Evolutionary conservation across 148 eudicot species (phyloP), one percentile per base, ranked within the genome.

Genomic region (Diospyros lotus): DNA sequence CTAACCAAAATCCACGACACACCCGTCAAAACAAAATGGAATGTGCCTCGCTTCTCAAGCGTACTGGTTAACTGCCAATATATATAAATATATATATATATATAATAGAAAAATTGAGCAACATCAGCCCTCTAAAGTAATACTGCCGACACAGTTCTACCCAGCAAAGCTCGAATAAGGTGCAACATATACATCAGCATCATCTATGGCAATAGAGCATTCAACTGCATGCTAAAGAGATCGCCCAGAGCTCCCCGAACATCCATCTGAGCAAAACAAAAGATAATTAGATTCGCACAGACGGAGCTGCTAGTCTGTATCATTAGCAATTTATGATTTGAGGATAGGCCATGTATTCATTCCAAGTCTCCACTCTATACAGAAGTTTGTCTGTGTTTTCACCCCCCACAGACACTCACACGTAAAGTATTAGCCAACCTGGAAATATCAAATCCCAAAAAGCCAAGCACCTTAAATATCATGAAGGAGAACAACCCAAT

Each of bases 221-320:
- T 87, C 78, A 94, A 82, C 60, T 94, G 98, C 85, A 72, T 82
- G 76, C 86, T 87, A 85, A 90, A 92, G 78, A 94, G 91, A 77
- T 92, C 93, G 10, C 96, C 91, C 48, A 94, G 84, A 11, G 98
- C 96, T 67, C 92, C 91, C 51, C 96, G 98, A 68, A 94, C 93
- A 79, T 92, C 96, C 96, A 90, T 94, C 98, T 94, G 89, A 59
- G 75, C 5, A 65, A 77, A 17, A 42, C 50, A 6, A 60, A 10
- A 42, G 18, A 68, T 1, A 28, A 72, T 58, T 53, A 66, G 48
- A 76, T 68, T 54, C 43, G 46, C 44, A 18, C 48, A 44, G 4
- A 17, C 9, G 5, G 3, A 4, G 6, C 52, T 4, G 52, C 52
- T 60, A 64, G 38, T 45, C 10, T 28, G 13, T 41, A 15, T 7